Evolutionary conservation across 2,329 filamentous ascomycete species (phyloP).

Genomic region (Cladosporium phlei): DNA sequence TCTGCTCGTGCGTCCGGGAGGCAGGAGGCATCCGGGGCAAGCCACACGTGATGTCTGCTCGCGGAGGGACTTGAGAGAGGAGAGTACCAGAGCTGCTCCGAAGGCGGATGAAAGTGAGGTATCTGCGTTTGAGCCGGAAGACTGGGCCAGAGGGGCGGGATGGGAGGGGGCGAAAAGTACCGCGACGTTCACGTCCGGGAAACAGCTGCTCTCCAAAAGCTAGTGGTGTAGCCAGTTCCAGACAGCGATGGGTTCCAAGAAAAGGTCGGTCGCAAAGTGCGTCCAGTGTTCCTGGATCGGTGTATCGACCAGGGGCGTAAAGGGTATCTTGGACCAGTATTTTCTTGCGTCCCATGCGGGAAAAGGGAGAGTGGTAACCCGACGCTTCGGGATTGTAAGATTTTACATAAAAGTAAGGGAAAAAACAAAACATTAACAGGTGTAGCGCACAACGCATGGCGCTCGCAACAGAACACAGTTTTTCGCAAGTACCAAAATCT

Average conservation of each 20-base stretch:
- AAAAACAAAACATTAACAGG: conserved; percentile 19
- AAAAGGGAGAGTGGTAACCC: conserved; percentile 25
- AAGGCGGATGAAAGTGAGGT: conserved; percentile 30
- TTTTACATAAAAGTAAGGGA: conserved; percentile 4
- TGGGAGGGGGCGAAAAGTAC: conserved; percentile 34
- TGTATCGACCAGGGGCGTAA: conserved; percentile 15
- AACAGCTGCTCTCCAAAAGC: conserved; percentile 28
- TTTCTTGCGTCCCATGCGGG: conserved; percentile 20
- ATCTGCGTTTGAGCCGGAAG: conserved; percentile 34
- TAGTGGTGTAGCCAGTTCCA: conserved; percentile 19
- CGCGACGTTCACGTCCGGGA: conserved; percentile 22
- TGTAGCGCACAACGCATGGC: conserved; percentile 33
- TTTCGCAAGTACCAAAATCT: conserved; percentile 28
- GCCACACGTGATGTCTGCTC: conserved; percentile 27
- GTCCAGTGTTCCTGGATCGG: conserved; percentile 18
- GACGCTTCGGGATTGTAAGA: conserved; percentile 17
- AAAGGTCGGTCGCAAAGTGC: conserved; percentile 20
- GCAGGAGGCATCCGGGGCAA: conserved; percentile 25
- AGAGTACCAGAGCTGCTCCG: conserved; percentile 35
- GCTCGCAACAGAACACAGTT: conserved; percentile 32
- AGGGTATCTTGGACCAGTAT: conserved; percentile 22
- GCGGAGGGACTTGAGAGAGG: conserved; percentile 12
- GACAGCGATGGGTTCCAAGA: conserved; percentile 20
- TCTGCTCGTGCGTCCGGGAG: conserved; percentile 34
- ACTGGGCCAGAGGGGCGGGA: conserved; percentile 40